Conservation (phyloP, 1,284 basidiomycete species). For the Cryptococcus floricola region DNA sequence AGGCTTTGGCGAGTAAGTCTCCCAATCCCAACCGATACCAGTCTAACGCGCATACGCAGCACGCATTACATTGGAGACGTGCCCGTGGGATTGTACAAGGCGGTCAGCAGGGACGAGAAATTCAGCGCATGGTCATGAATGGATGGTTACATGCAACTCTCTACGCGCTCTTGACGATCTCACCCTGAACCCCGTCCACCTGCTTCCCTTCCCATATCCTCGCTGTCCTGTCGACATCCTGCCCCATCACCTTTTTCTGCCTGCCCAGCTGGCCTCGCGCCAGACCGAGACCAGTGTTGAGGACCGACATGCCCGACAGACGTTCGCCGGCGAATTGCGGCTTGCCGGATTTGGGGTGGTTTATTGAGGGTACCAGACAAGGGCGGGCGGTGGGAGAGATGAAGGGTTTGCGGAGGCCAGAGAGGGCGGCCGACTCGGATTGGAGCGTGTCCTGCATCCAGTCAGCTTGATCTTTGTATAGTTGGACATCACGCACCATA, state of each 20-base stretch:
- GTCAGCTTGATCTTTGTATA: neutral
- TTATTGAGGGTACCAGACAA: slow-evolving; percentile 4
- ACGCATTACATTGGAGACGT: slow-evolving; percentile 60
- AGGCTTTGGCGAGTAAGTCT: slow-evolving; percentile 59
- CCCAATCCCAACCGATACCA: neutral
- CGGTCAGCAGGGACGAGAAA: slow-evolving; percentile 9
- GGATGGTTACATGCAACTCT: too few species aligned
- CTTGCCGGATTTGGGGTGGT: slow-evolving; percentile 25
- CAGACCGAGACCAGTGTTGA: slow-evolving; percentile 41
- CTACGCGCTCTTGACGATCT: neutral
- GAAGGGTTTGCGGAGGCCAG: slow-evolving; percentile 4
- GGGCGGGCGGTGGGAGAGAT: slow-evolving; percentile 5
- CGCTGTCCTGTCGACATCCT: slow-evolving; percentile 10
- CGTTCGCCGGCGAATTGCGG: slow-evolving; percentile 42
- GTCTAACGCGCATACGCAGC: slow-evolving; percentile 7
- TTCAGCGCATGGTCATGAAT: too few species aligned
- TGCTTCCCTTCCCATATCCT: slow-evolving; percentile 5
- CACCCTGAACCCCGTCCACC: neutral
- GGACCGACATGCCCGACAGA: slow-evolving; percentile 36
- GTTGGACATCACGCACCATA: slow-evolving; percentile 38
- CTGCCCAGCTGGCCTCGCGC: slow-evolving; percentile 40
- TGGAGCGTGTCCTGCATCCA: slow-evolving; percentile 5
- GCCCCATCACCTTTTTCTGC: slow-evolving; percentile 1
- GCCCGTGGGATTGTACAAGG: slow-evolving; percentile 55
- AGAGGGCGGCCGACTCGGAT: slow-evolving; percentile 6